A percentile compares a stretch with the other conserved stretches of the same genome.
These are phyloP conservation scores for Streptanthus diversifolius DNA, from an alignment of 345 rosid genomes.

Conservation along the genomic window DNA sequence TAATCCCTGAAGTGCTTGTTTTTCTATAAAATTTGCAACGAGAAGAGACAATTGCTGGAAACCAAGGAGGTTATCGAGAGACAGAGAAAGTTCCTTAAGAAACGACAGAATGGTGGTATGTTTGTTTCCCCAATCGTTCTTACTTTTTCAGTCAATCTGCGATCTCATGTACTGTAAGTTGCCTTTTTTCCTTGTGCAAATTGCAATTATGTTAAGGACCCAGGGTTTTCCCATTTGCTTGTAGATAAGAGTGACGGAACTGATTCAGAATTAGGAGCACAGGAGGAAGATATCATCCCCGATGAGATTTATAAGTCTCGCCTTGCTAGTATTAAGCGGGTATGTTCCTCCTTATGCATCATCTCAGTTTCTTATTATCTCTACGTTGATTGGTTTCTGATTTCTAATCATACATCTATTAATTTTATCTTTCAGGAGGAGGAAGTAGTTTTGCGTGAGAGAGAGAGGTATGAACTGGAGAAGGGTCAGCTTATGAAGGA, in stretches of 20 bases:
- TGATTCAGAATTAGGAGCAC: slow-evolving; percentile 70
- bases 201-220: slow-evolving; percentile 9
- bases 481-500: slow-evolving; percentile 96
- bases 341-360: slow-evolving; percentile 41
- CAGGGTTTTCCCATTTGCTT: slow-evolving; percentile 32
- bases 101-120: slow-evolving; percentile 74
- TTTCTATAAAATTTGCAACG: slow-evolving; percentile 15
- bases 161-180: not conserved
- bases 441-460: slow-evolving; percentile 83
- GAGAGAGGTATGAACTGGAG: slow-evolving; percentile 94
- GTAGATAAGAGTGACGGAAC: slow-evolving; percentile 81
- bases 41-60: slow-evolving; percentile 79
- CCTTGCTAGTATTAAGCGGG: slow-evolving; percentile 88
- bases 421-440: slow-evolving; percentile 66
- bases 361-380: slow-evolving; percentile 4
- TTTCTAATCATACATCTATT: slow-evolving; percentile 5
- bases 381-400: not conserved
- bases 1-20: not conserved
- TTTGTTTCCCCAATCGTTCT: slow-evolving; percentile 1
- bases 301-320: slow-evolving; percentile 98
- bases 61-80: slow-evolving; percentile 94
- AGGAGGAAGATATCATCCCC: slow-evolving; percentile 86
- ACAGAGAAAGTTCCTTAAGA: slow-evolving; percentile 86
- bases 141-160: slow-evolving; percentile 5
- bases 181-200: slow-evolving; percentile 1